Evolutionary conservation across 805 yeast genomes (phyloP).

Genomic region (Alloascoidea africana): DNA sequence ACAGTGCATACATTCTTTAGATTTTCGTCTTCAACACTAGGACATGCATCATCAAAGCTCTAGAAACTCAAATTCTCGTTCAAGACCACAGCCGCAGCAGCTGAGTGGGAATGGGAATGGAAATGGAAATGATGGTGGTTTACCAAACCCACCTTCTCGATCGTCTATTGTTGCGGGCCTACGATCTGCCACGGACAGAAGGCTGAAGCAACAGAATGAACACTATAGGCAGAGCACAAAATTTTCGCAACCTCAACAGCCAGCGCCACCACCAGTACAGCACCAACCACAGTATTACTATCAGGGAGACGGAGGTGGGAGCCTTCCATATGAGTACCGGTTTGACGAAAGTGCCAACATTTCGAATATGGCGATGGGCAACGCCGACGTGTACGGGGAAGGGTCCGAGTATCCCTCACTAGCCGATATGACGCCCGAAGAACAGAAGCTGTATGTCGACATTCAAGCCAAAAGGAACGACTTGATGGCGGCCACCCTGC

Average conservation of each 20-base stretch:
- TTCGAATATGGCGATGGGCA: constrained; percentile 3
- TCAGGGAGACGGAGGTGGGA: background rate
- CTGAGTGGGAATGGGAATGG: too few species aligned
- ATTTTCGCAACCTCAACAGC: constrained; percentile 2
- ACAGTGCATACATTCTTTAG: too few species aligned
- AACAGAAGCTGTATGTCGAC: constrained; percentile 13
- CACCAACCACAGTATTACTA: constrained; percentile 8
- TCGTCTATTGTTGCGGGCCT: constrained; percentile 14
- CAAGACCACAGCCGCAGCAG: too few species aligned
- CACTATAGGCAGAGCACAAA: constrained; percentile 4
- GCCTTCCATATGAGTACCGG: constrained; percentile 3
- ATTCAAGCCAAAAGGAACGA: constrained; percentile 19
- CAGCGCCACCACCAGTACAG: constrained; percentile 4
- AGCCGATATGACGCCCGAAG: constrained; percentile 3
- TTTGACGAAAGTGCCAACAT: constrained; percentile 2
- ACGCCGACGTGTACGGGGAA: constrained; percentile 1
- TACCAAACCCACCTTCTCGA: constrained; percentile 13
- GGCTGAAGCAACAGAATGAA: constrained; percentile 8
- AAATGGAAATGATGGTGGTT: too few species aligned
- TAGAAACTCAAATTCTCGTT: too few species aligned
- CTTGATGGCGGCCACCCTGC: constrained; percentile 15
- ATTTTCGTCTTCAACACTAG: too few species aligned
- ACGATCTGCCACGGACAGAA: constrained; percentile 13
- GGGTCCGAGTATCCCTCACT: constrained; percentile 2
- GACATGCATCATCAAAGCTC: too few species aligned